phyloP scores from a whole-genome alignment of 2,329 filamentous ascomycete species.

The Apiospora koreana region DNA sequence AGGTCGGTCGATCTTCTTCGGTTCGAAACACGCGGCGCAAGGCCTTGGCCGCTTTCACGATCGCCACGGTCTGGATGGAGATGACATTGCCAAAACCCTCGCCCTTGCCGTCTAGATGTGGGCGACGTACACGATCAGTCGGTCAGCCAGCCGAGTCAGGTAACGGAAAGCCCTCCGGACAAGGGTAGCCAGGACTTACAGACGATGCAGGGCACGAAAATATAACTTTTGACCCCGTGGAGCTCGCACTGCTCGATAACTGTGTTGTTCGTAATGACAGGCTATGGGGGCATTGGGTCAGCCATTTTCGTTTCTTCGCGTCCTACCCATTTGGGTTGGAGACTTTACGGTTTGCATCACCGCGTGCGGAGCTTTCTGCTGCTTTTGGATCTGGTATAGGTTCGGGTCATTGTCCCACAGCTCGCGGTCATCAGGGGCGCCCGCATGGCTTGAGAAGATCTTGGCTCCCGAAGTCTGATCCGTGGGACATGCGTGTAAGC shows the following conservation, averaged over 20 bases:
- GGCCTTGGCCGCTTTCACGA: slow-evolving; percentile 46
- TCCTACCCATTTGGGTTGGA: neutral
- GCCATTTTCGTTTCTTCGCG: neutral
- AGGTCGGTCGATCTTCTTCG: slow-evolving; percentile 39
- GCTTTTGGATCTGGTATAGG: slow-evolving; percentile 46
- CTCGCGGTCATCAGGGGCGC: slow-evolving; percentile 39
- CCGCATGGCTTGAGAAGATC: slow-evolving; percentile 49
- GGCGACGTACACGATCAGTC: no score
- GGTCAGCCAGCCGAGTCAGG: neutral
- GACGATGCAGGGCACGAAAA: slow-evolving; percentile 57
- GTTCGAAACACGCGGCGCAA: slow-evolving; percentile 42
- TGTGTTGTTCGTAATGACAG: slow-evolving; percentile 40
- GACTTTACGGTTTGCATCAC: slow-evolving; percentile 28
- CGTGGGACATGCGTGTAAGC: neutral
- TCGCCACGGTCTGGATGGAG: slow-evolving; percentile 51
- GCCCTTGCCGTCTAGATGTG: slow-evolving; percentile 44
- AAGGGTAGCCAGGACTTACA: slow-evolving; percentile 31
- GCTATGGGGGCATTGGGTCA: slow-evolving; percentile 28
- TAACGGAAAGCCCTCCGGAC: no score
- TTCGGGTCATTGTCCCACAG: slow-evolving; percentile 45
- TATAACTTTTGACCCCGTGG: slow-evolving; percentile 47
- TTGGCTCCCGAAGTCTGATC: slow-evolving; percentile 51
- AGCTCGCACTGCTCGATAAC: slow-evolving; percentile 45
- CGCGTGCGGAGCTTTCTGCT: slow-evolving; percentile 24
- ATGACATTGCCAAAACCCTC: slow-evolving; percentile 51